phyloP scores from a whole-genome alignment of 352 stramenopile genomes.

The Aphanomyces euteiches region DNA sequence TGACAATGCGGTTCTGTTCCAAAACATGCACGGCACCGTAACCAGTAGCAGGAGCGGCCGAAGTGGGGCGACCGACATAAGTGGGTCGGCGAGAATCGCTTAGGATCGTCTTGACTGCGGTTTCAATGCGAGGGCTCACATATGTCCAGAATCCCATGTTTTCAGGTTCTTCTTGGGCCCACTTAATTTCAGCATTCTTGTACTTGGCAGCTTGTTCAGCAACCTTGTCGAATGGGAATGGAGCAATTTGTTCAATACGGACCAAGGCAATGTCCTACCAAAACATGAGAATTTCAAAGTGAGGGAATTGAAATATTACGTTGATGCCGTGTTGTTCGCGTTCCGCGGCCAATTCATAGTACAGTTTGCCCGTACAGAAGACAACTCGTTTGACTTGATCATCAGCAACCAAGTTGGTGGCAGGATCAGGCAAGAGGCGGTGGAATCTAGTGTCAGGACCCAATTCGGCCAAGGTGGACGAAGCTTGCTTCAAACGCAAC shows the following conservation, averaged over 20 bases:
- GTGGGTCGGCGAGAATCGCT: slow-evolving; percentile 71
- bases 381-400: slow-evolving; percentile 78
- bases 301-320: slow-evolving; percentile 4
- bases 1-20: slow-evolving; percentile 91
- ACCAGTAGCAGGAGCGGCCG: slow-evolving; percentile 93
- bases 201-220: slow-evolving; percentile 86
- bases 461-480: slow-evolving; percentile 93
- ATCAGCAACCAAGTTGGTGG: slow-evolving; percentile 52
- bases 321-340: slow-evolving; percentile 81
- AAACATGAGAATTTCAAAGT: not conserved
- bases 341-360: slow-evolving; percentile 94
- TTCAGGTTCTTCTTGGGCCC: slow-evolving; percentile 94
- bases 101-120: slow-evolving; percentile 90
- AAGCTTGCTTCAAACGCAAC: slow-evolving; percentile 86
- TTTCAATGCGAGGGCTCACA: slow-evolving; percentile 92
- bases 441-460: slow-evolving; percentile 90
- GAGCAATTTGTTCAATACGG: slow-evolving; percentile 95
- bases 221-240: slow-evolving; percentile 96
- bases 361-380: slow-evolving; percentile 96
- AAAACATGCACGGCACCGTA: slow-evolving; percentile 92
- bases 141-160: slow-evolving; percentile 97
- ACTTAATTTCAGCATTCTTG: slow-evolving; percentile 92
- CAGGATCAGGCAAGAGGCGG: slow-evolving; percentile 82
- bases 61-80: slow-evolving; percentile 93
- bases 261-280: slow-evolving; percentile 78